Percentiles rank a stretch among this genome's conserved stretches.
phyloP scores from a whole-genome alignment of 331 rosid genomes.

The Arachis monticola region DNA sequence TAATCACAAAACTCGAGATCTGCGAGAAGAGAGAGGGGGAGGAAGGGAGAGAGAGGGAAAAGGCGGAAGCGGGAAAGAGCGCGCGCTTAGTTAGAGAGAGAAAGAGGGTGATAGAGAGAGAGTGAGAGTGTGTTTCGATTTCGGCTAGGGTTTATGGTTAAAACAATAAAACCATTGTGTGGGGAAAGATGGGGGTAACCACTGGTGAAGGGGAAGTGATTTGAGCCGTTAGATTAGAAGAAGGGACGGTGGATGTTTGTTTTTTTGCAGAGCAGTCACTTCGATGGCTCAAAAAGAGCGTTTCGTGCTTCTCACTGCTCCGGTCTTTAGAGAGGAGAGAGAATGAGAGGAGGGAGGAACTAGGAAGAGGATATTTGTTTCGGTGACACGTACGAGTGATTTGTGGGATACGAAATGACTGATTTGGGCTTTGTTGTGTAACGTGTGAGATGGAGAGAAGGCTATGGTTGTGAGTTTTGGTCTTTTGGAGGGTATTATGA shows the following conservation, averaged over 20 bases:
- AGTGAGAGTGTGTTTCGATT: not conserved
- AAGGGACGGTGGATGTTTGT: constrained; percentile 43
- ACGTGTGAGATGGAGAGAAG: not conserved
- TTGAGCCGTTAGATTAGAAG: constrained; percentile 58
- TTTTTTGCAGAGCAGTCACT: not conserved
- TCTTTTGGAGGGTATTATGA: not conserved
- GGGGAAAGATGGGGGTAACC: constrained; percentile 31
- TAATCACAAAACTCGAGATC: constrained; percentile 41
- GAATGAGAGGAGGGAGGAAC: not conserved
- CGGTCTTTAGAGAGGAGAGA: not conserved
- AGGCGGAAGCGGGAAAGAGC: constrained; percentile 41
- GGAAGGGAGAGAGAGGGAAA: constrained; percentile 5
- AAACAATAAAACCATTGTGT: constrained; percentile 44
- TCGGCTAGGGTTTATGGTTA: constrained; percentile 89
- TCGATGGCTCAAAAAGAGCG: constrained; percentile 41
- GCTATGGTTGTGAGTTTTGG: not conserved
- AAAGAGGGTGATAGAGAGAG: constrained; percentile 23
- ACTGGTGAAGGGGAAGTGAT: constrained; percentile 47
- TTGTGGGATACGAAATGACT: constrained; percentile 10
- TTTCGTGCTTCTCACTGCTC: constrained; percentile 25
- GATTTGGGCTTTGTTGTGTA: constrained; percentile 1
- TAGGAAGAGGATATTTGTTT: constrained; percentile 41
- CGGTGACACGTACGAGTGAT: not conserved
- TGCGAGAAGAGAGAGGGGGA: constrained; percentile 27
- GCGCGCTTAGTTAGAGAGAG: constrained; percentile 34